Conservation (phyloP, 1,284 basidiomycete species). For the Ganoderma meredithae region DNA sequence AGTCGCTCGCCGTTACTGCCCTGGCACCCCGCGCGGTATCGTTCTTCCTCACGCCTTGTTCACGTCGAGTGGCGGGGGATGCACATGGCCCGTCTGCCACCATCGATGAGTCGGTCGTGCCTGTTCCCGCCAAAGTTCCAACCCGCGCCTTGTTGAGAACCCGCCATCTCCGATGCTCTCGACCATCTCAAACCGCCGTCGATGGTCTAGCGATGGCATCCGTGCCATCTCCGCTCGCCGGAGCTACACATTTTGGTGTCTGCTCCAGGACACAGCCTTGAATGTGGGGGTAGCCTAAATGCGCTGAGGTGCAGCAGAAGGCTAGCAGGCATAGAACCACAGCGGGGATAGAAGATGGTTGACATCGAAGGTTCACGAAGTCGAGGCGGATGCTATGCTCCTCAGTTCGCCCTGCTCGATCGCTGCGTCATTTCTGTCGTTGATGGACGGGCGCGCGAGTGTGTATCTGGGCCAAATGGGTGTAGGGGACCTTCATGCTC, state of each 20-base stretch:
- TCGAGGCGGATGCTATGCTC: not conserved
- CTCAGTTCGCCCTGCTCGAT: not conserved
- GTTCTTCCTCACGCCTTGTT: not conserved
- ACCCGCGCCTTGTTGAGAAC: not conserved
- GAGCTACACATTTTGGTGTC: no score
- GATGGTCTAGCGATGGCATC: no score
- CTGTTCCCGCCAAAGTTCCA: not conserved
- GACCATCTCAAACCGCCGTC: no score
- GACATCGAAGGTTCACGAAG: not conserved
- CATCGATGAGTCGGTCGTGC: constrained; percentile 4
- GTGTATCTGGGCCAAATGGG: not conserved
- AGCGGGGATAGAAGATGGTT: not conserved
- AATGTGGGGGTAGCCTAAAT: no score
- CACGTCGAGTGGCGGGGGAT: not conserved
- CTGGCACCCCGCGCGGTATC: not conserved
- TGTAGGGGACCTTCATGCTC: no score
- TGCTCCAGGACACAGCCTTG: no score
- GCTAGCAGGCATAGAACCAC: not conserved
- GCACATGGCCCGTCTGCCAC: not conserved
- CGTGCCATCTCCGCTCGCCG: no score
- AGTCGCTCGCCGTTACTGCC: constrained; percentile 37
- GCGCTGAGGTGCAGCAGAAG: not conserved
- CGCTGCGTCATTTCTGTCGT: not conserved
- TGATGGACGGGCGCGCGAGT: not conserved
- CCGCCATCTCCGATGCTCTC: not conserved